A percentile compares a stretch with the other conserved stretches of the same genome.
Evolutionary conservation across 1,139 yeast species (phyloP).

Genomic region (Yamadazyma spencermartinsiae): DNA sequence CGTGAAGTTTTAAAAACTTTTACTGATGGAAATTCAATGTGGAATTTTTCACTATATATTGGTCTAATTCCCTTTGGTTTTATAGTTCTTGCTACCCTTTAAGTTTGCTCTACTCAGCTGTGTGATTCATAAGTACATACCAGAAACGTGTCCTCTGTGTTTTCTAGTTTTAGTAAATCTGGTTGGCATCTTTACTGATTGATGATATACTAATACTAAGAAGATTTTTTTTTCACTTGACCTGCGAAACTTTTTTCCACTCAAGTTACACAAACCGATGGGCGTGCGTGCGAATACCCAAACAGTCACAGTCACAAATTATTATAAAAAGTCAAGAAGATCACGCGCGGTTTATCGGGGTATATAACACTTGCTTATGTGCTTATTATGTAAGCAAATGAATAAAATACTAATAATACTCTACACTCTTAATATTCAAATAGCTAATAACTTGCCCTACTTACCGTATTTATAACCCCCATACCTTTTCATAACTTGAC

Average conservation of each 20-base stretch:
- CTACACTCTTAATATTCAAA: too few species aligned
- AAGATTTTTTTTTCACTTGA: constrained; percentile 8
- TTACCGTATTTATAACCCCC: constrained; percentile 35
- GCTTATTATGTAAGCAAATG: too few species aligned
- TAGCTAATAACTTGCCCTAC: too few species aligned
- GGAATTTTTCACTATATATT: too few species aligned
- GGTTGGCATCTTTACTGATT: constrained; percentile 82
- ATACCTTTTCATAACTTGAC: constrained; percentile 57
- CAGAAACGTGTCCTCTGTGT: constrained; percentile 99
- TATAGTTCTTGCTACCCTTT: background rate
- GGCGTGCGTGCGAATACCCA: background rate
- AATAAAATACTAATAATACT: too few species aligned
- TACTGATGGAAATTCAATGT: too few species aligned
- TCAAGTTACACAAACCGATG: background rate
- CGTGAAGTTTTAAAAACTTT: too few species aligned
- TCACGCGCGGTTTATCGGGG: too few species aligned
- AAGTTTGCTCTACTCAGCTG: background rate
- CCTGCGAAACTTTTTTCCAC: constrained; percentile 3
- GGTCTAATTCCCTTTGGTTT: too few species aligned
- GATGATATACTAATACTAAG: constrained; percentile 2
- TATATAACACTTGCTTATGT: too few species aligned
- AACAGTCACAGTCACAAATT: constrained; percentile 2
- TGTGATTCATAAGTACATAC: constrained; percentile 52
- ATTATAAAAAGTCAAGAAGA: too few species aligned
- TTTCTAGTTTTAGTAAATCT: constrained; percentile 99